phyloP scores from a whole-genome alignment of 208 protist species.

The Porcisia deanei region DNA sequence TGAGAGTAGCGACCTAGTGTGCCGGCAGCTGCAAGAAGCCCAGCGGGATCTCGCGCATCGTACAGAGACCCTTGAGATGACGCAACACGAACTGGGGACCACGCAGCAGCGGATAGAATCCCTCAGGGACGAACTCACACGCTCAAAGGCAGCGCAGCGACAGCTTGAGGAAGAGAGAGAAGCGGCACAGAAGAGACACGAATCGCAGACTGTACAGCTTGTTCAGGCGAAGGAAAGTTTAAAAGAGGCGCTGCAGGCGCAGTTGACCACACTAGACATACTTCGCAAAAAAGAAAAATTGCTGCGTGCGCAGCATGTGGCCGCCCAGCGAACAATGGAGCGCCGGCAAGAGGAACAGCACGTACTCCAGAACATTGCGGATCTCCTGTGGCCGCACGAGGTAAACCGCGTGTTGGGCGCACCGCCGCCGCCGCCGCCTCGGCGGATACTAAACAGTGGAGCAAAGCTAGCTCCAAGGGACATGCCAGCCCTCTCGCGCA shows the following conservation, averaged over 20 bases:
- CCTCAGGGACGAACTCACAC: not conserved
- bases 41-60: constrained; percentile 9
- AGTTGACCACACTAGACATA: constrained; percentile 13
- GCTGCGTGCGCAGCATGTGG: constrained; percentile 6
- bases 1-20: constrained; percentile 17
- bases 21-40: constrained; percentile 12
- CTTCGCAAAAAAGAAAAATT: constrained; percentile 13
- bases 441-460: not conserved
- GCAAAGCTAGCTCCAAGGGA: not conserved
- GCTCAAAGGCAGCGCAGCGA: constrained; percentile 13
- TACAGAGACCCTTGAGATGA: constrained; percentile 13
- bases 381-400: constrained; percentile 11
- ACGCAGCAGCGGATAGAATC: not conserved
- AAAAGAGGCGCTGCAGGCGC: constrained; percentile 28
- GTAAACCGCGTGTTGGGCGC: not conserved
- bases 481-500: not conserved
- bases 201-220: constrained; percentile 13
- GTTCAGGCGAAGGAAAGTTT: constrained; percentile 29
- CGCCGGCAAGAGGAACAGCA: constrained; percentile 7
- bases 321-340: constrained; percentile 18
- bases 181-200: not conserved
- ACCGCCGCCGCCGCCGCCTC: not conserved
- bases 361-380: constrained; percentile 6
- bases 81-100: constrained; percentile 26
- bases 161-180: constrained; percentile 46